phyloP scores from a whole-genome alignment of 768 basidiomycete species.

The Fomitopsis serialis region DNA sequence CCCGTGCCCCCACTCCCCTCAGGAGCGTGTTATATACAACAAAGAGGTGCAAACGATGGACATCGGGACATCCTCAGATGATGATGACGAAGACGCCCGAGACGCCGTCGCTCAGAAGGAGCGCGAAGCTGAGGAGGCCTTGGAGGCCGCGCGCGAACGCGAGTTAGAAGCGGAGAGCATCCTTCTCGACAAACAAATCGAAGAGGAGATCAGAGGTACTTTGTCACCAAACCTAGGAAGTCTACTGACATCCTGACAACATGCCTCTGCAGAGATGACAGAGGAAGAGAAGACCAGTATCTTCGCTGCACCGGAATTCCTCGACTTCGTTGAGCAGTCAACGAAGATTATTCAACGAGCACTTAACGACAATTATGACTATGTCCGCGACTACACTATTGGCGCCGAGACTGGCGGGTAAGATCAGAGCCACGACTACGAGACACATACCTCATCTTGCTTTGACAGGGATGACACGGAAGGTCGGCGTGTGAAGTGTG shows the following conservation, averaged over 20 bases:
- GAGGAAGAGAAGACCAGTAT: conserved; percentile 83
- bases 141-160: conserved; percentile 63
- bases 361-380: conserved; percentile 93
- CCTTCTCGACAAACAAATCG: conserved; percentile 80
- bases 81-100: conserved; percentile 63
- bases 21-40: conserved; percentile 80
- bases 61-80: conserved; percentile 45
- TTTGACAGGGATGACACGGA: conserved; percentile 77
- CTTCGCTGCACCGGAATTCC: conserved; percentile 83
- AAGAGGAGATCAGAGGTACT: conserved; percentile 82
- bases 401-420: conserved; percentile 81
- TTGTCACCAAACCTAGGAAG: too few species aligned
- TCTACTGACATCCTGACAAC: background rate
- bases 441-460: background rate
- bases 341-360: conserved; percentile 95
- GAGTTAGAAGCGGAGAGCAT: conserved; percentile 81
- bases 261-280: conserved; percentile 56
- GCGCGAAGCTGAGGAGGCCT: conserved; percentile 60
- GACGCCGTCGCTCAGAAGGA: conserved; percentile 64
- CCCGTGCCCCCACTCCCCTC: background rate
- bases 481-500: conserved; percentile 82
- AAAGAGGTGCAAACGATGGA: conserved; percentile 80
- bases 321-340: conserved; percentile 91
- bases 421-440: conserved; percentile 22
- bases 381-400: conserved; percentile 94